Evolutionary conservation across 2,329 filamentous ascomycete species (phyloP).

Genomic region (Aureobasidium sp.): DNA sequence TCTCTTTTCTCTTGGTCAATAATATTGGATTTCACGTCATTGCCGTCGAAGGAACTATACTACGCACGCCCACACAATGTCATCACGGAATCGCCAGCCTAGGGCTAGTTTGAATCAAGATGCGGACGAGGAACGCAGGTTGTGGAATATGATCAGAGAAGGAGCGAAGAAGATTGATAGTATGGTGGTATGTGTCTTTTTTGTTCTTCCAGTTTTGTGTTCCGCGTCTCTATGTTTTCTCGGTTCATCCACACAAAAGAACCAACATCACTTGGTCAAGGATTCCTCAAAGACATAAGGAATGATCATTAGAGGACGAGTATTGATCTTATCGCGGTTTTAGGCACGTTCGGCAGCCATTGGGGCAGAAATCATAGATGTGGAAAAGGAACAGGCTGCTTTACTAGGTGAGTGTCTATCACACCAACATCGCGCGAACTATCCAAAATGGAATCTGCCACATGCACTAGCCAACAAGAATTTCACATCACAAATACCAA

Average conservation of each 20-base stretch:
- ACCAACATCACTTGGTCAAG: background rate
- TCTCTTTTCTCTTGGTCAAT: background rate
- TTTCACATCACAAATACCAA: too few species aligned
- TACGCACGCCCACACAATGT: conserved; percentile 29
- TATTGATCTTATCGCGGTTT: background rate
- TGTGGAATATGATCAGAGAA: conserved; percentile 43
- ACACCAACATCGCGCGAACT: background rate
- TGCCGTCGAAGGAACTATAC: background rate
- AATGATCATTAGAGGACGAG: background rate
- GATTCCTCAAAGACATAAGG: background rate
- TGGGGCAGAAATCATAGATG: conserved; percentile 31
- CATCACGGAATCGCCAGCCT: conserved; percentile 38
- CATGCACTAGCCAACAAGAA: too few species aligned
- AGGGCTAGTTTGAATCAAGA: conserved; percentile 42
- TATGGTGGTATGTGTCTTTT: conserved; percentile 37
- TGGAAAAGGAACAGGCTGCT: conserved; percentile 30
- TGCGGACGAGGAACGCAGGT: conserved; percentile 42
- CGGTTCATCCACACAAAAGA: too few species aligned
- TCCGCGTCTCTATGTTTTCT: background rate
- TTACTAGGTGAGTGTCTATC: conserved; percentile 19
- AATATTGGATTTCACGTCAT: background rate
- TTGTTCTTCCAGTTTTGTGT: background rate
- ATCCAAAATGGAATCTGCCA: background rate
- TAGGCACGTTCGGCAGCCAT: conserved; percentile 26
- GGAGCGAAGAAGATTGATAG: conserved; percentile 40